Conservation (phyloP, 805 yeast genomes). For the Yarrowia sp. region DNA sequence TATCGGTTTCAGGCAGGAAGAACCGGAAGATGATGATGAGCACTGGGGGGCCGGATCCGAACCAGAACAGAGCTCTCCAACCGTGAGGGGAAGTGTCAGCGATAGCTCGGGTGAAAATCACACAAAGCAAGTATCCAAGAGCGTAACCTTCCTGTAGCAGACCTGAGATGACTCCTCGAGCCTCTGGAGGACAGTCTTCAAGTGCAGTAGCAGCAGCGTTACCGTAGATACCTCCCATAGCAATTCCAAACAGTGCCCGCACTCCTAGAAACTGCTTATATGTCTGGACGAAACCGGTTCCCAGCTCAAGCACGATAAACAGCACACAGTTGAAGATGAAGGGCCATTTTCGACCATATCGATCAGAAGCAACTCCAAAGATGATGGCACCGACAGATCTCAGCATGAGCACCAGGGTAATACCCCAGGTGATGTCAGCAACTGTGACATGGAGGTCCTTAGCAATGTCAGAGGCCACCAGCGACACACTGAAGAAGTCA, state of each 20-base stretch:
- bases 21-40: slow-evolving; percentile 59
- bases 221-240: slow-evolving; percentile 72
- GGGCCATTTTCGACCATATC: slow-evolving; percentile 3
- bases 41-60: slow-evolving; percentile 63
- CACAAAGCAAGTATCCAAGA: not conserved
- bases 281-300: slow-evolving; percentile 39
- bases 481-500: slow-evolving; percentile 64
- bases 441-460: slow-evolving; percentile 45
- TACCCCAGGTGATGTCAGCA: slow-evolving; percentile 63
- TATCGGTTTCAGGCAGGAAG: slow-evolving; percentile 58
- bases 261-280: slow-evolving; percentile 58
- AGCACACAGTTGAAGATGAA: not conserved
- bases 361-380: not conserved
- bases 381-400: slow-evolving; percentile 7
- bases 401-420: slow-evolving; percentile 42
- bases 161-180: slow-evolving; percentile 64
- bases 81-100: slow-evolving; percentile 48
- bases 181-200: slow-evolving; percentile 58
- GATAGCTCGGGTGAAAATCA: slow-evolving; percentile 2
- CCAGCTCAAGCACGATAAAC: not conserved
- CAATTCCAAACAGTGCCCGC: slow-evolving; percentile 63
- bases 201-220: slow-evolving; percentile 64
- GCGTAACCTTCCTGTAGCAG: slow-evolving; percentile 35
- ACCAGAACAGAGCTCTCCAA: slow-evolving; percentile 76
- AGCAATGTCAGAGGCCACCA: slow-evolving; percentile 54